Percentiles rank a stretch among this genome's conserved stretches.
These are phyloP conservation scores for Penicillium sp. DNA, from an alignment of 2,329 filamentous ascomycete genomes.

Conservation along the genomic window DNA sequence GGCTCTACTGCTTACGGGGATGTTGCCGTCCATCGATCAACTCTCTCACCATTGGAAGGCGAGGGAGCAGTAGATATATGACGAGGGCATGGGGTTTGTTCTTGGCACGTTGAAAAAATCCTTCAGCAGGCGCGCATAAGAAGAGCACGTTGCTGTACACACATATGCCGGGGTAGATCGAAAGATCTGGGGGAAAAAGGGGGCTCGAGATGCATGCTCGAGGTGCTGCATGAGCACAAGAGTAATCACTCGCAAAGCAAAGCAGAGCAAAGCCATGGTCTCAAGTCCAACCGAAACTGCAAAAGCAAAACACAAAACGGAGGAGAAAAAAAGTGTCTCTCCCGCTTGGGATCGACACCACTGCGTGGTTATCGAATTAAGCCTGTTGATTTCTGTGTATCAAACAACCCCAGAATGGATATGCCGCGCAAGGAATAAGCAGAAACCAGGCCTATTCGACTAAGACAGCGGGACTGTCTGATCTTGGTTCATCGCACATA, in stretches of 20 bases:
- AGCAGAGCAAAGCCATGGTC: not conserved
- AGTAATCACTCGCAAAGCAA: not conserved
- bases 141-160: conserved; percentile 71
- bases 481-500: conserved; percentile 41
- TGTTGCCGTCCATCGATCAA: conserved; percentile 58
- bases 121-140: conserved; percentile 70
- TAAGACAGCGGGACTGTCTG: conserved; percentile 31
- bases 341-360: conserved; percentile 28
- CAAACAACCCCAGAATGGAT: conserved; percentile 34
- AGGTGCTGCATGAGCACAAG: conserved; percentile 2
- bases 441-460: conserved; percentile 37
- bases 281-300: not conserved
- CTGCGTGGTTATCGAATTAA: conserved; percentile 36
- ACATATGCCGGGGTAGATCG: conserved; percentile 63
- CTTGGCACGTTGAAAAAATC: conserved; percentile 69
- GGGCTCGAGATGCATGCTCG: conserved; percentile 5
- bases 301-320: conserved; percentile 15
- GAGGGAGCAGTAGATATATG: conserved; percentile 57
- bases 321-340: conserved; percentile 19
- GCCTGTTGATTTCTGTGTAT: conserved; percentile 39
- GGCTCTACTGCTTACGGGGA: conserved; percentile 31
- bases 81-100: conserved; percentile 53
- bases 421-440: conserved; percentile 35
- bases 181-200: not conserved
- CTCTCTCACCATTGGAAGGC: conserved; percentile 47